Conservation (phyloP, 2,329 filamentous ascomycete genomes). For the Botrytis hyacinthi region DNA sequence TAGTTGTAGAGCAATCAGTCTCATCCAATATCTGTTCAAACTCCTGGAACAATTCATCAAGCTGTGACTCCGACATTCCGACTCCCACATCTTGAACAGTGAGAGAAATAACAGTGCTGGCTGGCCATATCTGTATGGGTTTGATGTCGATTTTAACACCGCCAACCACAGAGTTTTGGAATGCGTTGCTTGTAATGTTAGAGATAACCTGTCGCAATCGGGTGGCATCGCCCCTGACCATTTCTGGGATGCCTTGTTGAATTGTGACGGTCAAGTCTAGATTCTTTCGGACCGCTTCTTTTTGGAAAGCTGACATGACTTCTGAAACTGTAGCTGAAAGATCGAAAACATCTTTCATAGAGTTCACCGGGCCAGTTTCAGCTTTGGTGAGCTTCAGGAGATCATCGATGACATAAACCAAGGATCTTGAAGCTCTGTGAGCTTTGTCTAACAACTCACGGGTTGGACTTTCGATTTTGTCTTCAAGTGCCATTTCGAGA, state of each 20-base stretch:
- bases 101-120: conserved; percentile 25
- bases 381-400: conserved; percentile 84
- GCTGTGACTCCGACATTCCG: conserved; percentile 39
- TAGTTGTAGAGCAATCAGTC: conserved; percentile 35
- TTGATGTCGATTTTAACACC: conserved; percentile 32
- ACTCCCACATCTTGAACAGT: conserved; percentile 28
- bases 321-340: conserved; percentile 68
- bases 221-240: conserved; percentile 28
- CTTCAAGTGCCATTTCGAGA: conserved; percentile 85
- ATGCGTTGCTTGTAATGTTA: conserved; percentile 30
- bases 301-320: conserved; percentile 69
- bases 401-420: conserved; percentile 94
- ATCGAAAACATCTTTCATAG: conserved; percentile 80
- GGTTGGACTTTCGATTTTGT: conserved; percentile 73
- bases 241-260: conserved; percentile 26
- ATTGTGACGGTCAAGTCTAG: conserved; percentile 25
- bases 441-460: conserved; percentile 80
- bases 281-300: conserved; percentile 58
- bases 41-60: conserved; percentile 58
- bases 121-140: conserved; percentile 15
- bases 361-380: conserved; percentile 73
- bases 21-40: conserved; percentile 57
- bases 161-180: conserved; percentile 27
- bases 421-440: conserved; percentile 85
- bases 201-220: conserved; percentile 30